These are phyloP conservation scores for Roridomyces roridus DNA, from an alignment of 768 basidiomycete genomes.

Conservation along the genomic window DNA sequence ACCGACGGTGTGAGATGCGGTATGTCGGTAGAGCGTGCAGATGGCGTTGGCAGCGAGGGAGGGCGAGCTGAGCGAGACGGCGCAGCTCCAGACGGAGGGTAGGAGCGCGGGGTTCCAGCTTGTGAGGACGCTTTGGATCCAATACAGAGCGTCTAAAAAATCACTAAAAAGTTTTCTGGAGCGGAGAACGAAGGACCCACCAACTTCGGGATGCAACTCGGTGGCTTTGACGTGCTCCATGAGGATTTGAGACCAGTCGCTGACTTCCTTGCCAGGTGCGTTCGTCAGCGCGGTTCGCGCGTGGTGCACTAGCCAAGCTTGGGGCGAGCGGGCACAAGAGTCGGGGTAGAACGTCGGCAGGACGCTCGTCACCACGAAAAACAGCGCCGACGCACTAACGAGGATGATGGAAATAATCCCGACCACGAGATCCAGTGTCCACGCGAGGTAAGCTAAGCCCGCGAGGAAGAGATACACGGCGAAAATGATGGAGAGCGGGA, in stretches of 20 bases:
- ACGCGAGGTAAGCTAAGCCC: constrained; percentile 14
- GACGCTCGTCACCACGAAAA: constrained; percentile 17
- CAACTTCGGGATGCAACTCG: constrained; percentile 14
- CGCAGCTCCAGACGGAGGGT: constrained; percentile 14
- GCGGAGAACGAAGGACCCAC: too few relatives aligned
- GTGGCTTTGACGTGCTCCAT: constrained; percentile 11
- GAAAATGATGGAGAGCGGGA: constrained; percentile 20
- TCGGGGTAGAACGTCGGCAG: constrained; percentile 20
- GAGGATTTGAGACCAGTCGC: constrained; percentile 17
- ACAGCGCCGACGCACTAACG: constrained; percentile 7
- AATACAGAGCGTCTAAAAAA: constrained; percentile 14
- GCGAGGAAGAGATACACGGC: constrained; percentile 21
- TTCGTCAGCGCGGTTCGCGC: constrained; percentile 5
- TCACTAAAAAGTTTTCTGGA: too few relatives aligned
- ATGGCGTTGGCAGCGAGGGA: constrained; percentile 12
- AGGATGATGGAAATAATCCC: constrained; percentile 10
- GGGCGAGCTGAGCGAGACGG: constrained; percentile 11
- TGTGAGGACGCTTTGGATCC: constrained; percentile 14
- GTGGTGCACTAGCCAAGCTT: constrained; percentile 21
- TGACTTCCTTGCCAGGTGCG: constrained; percentile 12
- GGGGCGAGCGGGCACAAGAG: constrained; percentile 17
- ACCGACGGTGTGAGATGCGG: constrained; percentile 13
- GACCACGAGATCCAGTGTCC: constrained; percentile 13
- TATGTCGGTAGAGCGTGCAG: constrained; percentile 11
- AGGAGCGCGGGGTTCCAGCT: constrained; percentile 9